These are phyloP conservation scores for Myochromella boudieri DNA, from an alignment of 768 basidiomycete genomes.

Conservation along the genomic window DNA sequence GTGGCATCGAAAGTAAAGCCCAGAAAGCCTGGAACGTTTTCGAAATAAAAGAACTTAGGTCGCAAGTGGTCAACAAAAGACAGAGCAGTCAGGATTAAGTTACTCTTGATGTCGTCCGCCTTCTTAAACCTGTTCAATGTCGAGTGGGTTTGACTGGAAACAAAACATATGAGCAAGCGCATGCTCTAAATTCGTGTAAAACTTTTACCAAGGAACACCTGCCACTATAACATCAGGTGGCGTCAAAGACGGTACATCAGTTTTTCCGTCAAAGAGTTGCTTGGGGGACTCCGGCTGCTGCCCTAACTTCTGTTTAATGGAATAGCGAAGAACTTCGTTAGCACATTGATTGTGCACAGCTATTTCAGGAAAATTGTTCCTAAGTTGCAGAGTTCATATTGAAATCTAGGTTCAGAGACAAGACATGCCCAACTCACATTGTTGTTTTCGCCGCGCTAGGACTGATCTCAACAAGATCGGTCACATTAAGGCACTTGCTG, in stretches of 20 bases:
- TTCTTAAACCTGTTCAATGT: conserved; percentile 68
- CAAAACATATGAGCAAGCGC: not conserved
- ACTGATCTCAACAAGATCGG: conserved; percentile 70
- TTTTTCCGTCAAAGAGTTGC: conserved; percentile 37
- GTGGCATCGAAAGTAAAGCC: conserved; percentile 38
- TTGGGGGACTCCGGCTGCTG: conserved; percentile 38
- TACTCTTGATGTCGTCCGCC: conserved; percentile 67
- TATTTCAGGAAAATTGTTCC: conserved; percentile 51
- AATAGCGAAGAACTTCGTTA: conserved; percentile 59
- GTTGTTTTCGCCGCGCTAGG: conserved; percentile 73
- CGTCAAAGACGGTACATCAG: conserved; percentile 1
- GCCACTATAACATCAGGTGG: conserved; percentile 52
- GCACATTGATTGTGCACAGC: conserved; percentile 71
- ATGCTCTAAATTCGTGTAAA: conserved; percentile 2
- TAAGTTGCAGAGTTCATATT: too few relatives aligned
- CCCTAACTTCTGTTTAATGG: conserved; percentile 49
- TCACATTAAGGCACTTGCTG: conserved; percentile 53
- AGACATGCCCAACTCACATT: conserved; percentile 48
- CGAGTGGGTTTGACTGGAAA: conserved; percentile 72
- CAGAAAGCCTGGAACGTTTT: conserved; percentile 56
- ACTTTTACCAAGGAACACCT: conserved; percentile 85
- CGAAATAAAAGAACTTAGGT: conserved; percentile 45
- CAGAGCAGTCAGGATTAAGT: conserved; percentile 61
- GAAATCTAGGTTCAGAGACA: too few relatives aligned
- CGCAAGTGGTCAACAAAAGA: conserved; percentile 49